A percentile compares a stretch with the other conserved stretches of the same genome.
Conservation (phyloP, 1,139 yeast genomes). For the Citeromyces hawaiiensis region DNA sequence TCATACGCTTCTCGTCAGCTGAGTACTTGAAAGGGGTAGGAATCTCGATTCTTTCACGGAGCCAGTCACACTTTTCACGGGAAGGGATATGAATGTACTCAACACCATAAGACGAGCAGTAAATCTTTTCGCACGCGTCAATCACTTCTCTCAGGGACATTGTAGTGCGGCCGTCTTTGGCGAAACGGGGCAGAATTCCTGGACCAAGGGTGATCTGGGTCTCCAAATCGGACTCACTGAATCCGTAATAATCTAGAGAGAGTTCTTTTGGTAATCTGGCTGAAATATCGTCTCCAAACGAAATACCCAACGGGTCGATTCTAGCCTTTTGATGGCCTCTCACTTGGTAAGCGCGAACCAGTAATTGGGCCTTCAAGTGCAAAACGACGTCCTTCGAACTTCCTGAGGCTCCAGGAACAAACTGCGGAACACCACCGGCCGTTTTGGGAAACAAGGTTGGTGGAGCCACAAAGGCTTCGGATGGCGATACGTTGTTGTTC, state of each 20-base stretch:
- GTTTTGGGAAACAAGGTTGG: conserved; percentile 75
- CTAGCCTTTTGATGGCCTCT: conserved; percentile 95
- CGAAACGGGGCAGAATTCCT: conserved; percentile 91
- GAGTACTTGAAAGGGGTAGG: conserved; percentile 79
- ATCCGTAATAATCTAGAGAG: conserved; percentile 84
- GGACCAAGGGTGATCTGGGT: conserved; percentile 88
- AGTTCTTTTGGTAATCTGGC: conserved; percentile 64
- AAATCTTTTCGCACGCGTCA: conserved; percentile 64
- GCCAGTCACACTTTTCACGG: conserved; percentile 94
- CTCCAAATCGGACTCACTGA: conserved; percentile 73
- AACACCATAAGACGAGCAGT: conserved; percentile 83
- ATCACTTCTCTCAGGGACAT: conserved; percentile 70
- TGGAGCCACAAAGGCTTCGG: conserved; percentile 78
- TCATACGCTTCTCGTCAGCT: conserved; percentile 88
- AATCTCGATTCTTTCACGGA: conserved; percentile 90
- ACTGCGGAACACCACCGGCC: conserved; percentile 58
- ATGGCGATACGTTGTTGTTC: conserved; percentile 58
- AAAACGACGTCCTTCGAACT: conserved; percentile 56
- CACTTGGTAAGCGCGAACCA: conserved; percentile 97
- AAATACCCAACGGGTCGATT: conserved; percentile 86
- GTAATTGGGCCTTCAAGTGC: conserved; percentile 88
- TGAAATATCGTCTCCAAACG: conserved; percentile 56
- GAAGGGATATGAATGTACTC: conserved; percentile 97
- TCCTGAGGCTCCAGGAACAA: conserved; percentile 30
- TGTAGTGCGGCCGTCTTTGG: conserved; percentile 42